Base-by-base conservation (phyloP, 345 rosid species). In the Stellera chamaejasme region DNA sequence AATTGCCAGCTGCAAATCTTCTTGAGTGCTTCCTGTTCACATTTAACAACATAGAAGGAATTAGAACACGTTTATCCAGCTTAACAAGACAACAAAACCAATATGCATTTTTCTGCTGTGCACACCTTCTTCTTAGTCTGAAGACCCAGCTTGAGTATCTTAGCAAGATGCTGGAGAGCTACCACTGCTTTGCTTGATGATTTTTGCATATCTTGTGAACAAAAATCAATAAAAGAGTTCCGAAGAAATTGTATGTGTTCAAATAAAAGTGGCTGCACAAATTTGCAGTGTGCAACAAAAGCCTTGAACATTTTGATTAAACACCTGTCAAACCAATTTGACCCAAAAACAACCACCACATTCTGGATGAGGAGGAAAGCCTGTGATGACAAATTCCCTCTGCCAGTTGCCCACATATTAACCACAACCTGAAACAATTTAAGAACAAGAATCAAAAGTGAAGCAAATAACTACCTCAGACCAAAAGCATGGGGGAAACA, bases 1-100 rank as follows among this genome's bases (percentile, higher is more conserved):
- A 71, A 87, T 70, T 93, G 85, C 85, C 80, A 82, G 61, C 97
- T 83, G 77, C 87, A 84, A 55, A 87, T 67, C 79, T 79, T 77
- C 80, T 81, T 82, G 7, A 93, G 75, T 41, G 85, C 88, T 62
- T 82, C 96, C 99, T 89, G 96, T 50, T 73, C 44, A 66, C 58
- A 63, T 67, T 46, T 43, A 75, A 64, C 54, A 57, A 23, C 54
- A 53, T 56, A 57, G 52, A 55, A 72, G 27, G 59, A 66, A 13
- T 59, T 27, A 65, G 6, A 48, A 13, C 11, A 32, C 6, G 3
- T 25, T 0, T 10, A 50, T 50, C n/a, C 39, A 25, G 13, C 14
- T 48, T 12, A 23, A 1, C 11, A 50, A 25, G 5, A 55, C 55
- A 59, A 19, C 51, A 58, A 39, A 36, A 27, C 47, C 19, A 55